Base-by-base conservation (phyloP, 345 rosid genomes). In the Geranium brycei region DNA sequence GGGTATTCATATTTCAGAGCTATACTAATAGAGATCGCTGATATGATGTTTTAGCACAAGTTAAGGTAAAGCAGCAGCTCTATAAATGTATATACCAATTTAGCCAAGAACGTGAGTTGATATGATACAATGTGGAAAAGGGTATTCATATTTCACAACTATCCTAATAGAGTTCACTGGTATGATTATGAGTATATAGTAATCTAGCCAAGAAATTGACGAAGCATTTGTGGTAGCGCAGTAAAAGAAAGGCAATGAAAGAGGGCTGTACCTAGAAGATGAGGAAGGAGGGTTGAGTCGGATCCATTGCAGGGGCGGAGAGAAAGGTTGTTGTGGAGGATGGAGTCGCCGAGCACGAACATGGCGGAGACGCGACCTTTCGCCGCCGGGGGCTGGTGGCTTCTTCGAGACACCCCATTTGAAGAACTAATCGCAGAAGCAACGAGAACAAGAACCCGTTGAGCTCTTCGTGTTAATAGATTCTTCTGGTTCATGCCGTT, bases 321-420 rank as follows among this genome's bases (percentile, higher is more conserved):
- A 55, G 91, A 83, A 16, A 80, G 77, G 40, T 77, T 70, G 35
- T 66, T 63, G 58, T 82, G 91, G 64, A 83, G 69, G 7, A 77
- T 56, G 40, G 91, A 86, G 67, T 86, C 91, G 0, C 91, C 91
- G 76, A 86, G 64, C 17, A 86, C 68, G 75, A 64, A 74, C 66
- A 86, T 66, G 3, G 91, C 85, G 0, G 86, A 69, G 1, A 72
- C 70, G 35, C 61, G 3, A 1, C 57, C 5, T 17, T 5, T 17
- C n/a, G 15, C 8, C 55, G 4, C 40, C 16, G 57, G 16, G 10
- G 53, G 53, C 14, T 13, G 13, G 53, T 47, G 13, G 3, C 30
- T 64, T 13, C 17, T 62, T 12, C 65, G 56, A 13, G 60, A 15
- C 31, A n/a, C 30, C 40, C 53, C 72, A 41, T 62, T 12, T 11